phyloP scores from a whole-genome alignment of 2,329 filamentous ascomycete genomes.

The Phialophora chinensis region DNA sequence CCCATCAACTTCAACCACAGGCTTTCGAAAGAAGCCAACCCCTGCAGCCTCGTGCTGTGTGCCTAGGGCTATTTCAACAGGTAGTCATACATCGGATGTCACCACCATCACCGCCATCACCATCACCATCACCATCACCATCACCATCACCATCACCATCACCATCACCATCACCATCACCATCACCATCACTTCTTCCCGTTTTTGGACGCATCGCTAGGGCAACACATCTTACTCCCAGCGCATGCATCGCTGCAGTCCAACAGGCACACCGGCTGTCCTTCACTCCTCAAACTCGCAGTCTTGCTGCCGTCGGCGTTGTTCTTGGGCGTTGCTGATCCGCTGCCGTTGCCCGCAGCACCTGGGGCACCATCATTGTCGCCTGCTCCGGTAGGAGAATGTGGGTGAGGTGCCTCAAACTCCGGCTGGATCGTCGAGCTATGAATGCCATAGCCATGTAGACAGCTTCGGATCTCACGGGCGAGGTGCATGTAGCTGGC shows the following conservation, averaged over 20 bases:
- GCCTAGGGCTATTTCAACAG: background rate
- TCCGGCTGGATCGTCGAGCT: constrained; percentile 97
- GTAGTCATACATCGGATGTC: constrained; percentile 6
- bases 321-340: constrained; percentile 13
- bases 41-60: background rate
- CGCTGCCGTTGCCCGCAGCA: constrained; percentile 23
- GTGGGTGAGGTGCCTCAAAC: constrained; percentile 50
- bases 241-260: constrained; percentile 56
- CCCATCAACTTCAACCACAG: background rate
- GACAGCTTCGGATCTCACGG: constrained; percentile 78
- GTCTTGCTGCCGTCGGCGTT: constrained; percentile 44
- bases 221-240: constrained; percentile 39
- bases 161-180: background rate
- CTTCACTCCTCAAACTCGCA: constrained; percentile 47
- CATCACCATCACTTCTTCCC: constrained; percentile 25
- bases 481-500: constrained; percentile 90
- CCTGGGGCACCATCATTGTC: constrained; percentile 26
- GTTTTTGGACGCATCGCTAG: constrained; percentile 28
- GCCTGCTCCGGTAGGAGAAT: constrained; percentile 22
- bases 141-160: background rate
- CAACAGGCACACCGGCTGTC: constrained; percentile 51
- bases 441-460: constrained; percentile 96
- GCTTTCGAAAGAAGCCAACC: background rate
- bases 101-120: background rate
- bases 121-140: background rate